Conservation (phyloP, 2,329 filamentous ascomycete genomes). For the Alternaria gaisen region DNA sequence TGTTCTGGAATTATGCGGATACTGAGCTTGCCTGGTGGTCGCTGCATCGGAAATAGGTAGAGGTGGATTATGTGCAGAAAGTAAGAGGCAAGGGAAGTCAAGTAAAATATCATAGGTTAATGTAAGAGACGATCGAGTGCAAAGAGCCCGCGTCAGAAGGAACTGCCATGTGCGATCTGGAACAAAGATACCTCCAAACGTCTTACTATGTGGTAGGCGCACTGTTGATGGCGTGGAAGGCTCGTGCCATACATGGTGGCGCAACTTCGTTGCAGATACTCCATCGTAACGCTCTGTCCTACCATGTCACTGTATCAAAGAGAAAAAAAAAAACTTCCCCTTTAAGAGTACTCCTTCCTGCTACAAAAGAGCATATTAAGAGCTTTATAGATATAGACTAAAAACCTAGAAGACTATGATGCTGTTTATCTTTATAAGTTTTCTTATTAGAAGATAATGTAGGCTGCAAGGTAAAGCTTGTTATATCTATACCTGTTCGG, state of each 20-base stretch:
- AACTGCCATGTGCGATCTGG: background rate
- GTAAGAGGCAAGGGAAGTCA: background rate
- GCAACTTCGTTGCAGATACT: background rate
- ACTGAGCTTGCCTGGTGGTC: constrained; percentile 13
- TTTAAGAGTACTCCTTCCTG: too few relatives aligned
- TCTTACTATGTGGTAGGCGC: background rate
- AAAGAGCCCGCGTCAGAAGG: background rate
- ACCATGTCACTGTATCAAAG: too few relatives aligned
- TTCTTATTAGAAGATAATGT: too few relatives aligned
- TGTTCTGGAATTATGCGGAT: constrained; percentile 19
- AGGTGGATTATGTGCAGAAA: background rate
- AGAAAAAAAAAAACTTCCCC: too few relatives aligned
- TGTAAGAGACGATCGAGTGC: background rate
- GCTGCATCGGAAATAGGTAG: constrained; percentile 3
- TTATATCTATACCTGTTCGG: too few relatives aligned
- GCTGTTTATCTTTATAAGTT: too few relatives aligned
- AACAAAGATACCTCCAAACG: background rate
- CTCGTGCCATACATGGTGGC: background rate
- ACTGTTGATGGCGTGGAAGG: background rate
- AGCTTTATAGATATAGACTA: too few relatives aligned
- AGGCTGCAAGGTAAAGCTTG: too few relatives aligned
- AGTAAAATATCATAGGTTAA: background rate
- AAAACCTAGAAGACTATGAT: too few relatives aligned
- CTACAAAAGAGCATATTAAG: too few relatives aligned
- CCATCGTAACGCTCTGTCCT: background rate